Evolutionary conservation across 768 basidiomycete species (phyloP), one percentile per base, ranked within the genome.

Genomic region (Mycena amicta): DNA sequence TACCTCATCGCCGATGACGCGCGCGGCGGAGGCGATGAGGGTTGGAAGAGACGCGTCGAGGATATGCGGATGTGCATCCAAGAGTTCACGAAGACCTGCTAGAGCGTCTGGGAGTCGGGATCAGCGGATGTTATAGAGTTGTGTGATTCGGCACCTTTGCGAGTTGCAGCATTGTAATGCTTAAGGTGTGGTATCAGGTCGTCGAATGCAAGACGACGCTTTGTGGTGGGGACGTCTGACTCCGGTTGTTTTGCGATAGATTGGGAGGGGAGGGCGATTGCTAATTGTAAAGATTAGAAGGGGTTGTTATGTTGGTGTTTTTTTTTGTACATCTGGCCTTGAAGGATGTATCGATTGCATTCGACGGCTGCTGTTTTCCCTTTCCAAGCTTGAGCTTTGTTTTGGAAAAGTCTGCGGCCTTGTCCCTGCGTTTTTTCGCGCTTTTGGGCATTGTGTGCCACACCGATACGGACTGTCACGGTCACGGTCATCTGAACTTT

Each of bases 351-450:
- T 98, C 93, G 64, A 98, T 84, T 4, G 85, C 92, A 80, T 98
- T 98, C 46, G 76, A 80, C 11, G 94, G 80, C 11, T 77, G 70
- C 66, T 89, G 84, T 72, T 95, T 98, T 43, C 92, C 94, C 71
- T 96, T 99, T 31, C 96, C 96, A 50, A 99, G 90, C 73, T 97
- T 99, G 33, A 97, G 81, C 72, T 92, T 98, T 25, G 93, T 87
- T 93, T 95, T 98, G 93, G 86, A 81, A 65, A 98, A 97, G 71
- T 98, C 95, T 46, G 89, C 89, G 2, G 83, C 86, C 70, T 92
- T 94, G 62, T 90, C 92, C 68, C 88, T 95, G 69, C 85, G 88
- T 74, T 92, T 94, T 73, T 91, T 95, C 4, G 86, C 77, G 62
- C 85, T 89, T 74, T 95, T 95, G 15, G 94, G 94, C 94, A 97